Conservation (phyloP, 768 basidiomycete species). For the Hygrocybe coccinea region DNA sequence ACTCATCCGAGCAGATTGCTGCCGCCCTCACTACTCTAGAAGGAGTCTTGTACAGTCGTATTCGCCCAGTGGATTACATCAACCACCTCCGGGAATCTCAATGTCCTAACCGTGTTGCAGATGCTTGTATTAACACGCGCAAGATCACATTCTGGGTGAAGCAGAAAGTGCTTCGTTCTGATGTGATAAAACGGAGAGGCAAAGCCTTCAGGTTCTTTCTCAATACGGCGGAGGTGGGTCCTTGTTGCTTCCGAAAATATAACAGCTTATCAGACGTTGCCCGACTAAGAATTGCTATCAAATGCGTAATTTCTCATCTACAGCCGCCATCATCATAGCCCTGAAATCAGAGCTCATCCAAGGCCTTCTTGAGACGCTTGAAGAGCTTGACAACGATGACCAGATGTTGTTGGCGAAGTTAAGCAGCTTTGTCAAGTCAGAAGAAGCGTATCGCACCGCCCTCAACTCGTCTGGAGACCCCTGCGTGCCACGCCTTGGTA, state of each 20-base stretch:
- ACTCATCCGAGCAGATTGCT: not conserved
- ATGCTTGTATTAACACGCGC: not conserved
- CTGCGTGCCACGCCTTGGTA: slow-evolving; percentile 3
- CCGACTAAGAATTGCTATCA: slow-evolving; percentile 2
- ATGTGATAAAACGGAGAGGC: not conserved
- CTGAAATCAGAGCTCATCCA: slow-evolving; percentile 4
- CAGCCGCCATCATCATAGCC: not conserved
- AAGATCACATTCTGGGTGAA: slow-evolving; percentile 5
- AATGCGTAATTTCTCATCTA: slow-evolving; percentile 5
- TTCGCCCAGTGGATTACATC: slow-evolving; percentile 9
- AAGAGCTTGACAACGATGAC: not conserved
- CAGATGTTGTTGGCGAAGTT: slow-evolving; percentile 1
- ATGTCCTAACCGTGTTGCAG: not conserved
- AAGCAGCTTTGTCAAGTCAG: slow-evolving; percentile 1
- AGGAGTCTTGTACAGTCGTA: not conserved
- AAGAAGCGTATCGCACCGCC: not conserved
- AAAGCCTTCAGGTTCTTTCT: slow-evolving; percentile 6
- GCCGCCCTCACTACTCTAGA: slow-evolving; percentile 3
- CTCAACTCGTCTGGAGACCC: not conserved
- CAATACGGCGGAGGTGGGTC: slow-evolving; percentile 1
- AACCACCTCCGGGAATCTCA: not conserved
- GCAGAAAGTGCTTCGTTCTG: slow-evolving; percentile 1
- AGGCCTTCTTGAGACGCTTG: slow-evolving; percentile 6
- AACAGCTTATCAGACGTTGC: not conserved
- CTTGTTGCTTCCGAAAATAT: not conserved